Evolutionary conservation across 441 rosid genomes (phyloP).

Genomic region (Daphne laureola): DNA sequence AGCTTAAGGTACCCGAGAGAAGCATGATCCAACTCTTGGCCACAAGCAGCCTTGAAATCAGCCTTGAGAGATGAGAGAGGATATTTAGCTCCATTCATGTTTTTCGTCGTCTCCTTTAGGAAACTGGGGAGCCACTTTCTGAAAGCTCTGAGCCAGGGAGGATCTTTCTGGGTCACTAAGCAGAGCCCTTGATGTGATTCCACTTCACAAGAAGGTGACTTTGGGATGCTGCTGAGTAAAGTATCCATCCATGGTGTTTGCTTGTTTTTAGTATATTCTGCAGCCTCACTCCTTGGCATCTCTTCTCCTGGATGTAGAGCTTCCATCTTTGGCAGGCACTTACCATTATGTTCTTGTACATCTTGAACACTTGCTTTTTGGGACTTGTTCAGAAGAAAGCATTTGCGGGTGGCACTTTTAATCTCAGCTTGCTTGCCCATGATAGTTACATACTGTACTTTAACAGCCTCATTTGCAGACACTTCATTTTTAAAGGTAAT

Average conservation of each 20-base stretch:
- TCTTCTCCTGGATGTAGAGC: constrained; percentile 14
- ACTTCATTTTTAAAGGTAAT: constrained; percentile 44
- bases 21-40: constrained; percentile 58
- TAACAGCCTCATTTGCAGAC: constrained; percentile 47
- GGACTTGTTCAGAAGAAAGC: constrained; percentile 15
- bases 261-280: constrained; percentile 16
- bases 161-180: constrained; percentile 17
- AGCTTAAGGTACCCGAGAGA: constrained; percentile 75
- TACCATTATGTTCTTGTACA: constrained; percentile 16
- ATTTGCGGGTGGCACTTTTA: constrained; percentile 35
- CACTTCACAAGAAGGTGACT: constrained; percentile 12
- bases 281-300: constrained; percentile 21
- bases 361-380: constrained; percentile 16
- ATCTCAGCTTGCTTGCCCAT: constrained; percentile 57
- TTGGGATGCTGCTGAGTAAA: constrained; percentile 31
- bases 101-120: constrained; percentile 29
- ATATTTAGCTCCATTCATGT: constrained; percentile 33
- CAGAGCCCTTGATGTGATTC: constrained; percentile 8
- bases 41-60: constrained; percentile 60
- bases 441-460: constrained; percentile 32
- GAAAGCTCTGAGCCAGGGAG: constrained; percentile 58
- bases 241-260: constrained; percentile 39
- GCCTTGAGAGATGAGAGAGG: constrained; percentile 82
- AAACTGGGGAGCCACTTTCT: constrained; percentile 68
- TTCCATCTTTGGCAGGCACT: constrained; percentile 12